Evolutionary conservation across 495 filamentous ascomycete genomes (phyloP).

Genomic region (Trypethelium eluteriae): DNA sequence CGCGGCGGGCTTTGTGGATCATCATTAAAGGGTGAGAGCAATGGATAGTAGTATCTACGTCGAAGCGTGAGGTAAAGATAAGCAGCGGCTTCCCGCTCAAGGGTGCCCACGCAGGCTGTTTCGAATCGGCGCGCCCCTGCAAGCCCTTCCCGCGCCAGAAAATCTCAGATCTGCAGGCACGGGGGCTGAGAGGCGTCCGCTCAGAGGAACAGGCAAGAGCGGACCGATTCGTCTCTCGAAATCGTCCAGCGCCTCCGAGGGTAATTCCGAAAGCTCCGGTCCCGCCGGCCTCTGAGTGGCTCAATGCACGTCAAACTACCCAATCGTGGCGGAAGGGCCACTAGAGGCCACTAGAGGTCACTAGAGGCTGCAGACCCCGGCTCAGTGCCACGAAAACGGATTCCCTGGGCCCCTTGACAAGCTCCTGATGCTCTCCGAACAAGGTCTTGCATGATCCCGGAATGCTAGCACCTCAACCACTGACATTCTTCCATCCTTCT

Average conservation of each 20-base stretch:
- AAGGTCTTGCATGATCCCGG: not conserved
- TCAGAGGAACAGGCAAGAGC: not conserved
- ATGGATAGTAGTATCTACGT: not conserved
- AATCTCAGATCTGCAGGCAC: conserved; percentile 10
- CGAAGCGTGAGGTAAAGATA: conserved; percentile 2
- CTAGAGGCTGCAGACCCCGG: not conserved
- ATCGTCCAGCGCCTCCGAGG: not conserved
- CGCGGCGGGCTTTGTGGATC: not conserved
- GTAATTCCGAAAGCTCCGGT: not conserved
- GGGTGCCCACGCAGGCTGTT: not conserved
- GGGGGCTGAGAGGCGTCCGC: not conserved
- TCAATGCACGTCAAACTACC: not conserved
- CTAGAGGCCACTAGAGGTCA: not conserved
- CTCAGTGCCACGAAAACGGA: not conserved
- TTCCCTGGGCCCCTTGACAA: not conserved
- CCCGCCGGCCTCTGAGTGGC: not conserved
- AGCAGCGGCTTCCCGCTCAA: not conserved
- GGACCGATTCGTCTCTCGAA: not conserved
- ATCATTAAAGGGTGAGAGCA: conserved; percentile 4
- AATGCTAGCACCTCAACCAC: not conserved
- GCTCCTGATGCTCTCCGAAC: not conserved
- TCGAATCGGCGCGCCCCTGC: not conserved
- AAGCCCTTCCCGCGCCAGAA: conserved; percentile 9
- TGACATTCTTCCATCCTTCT: not conserved
- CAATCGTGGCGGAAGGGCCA: not conserved